phyloP scores from a whole-genome alignment of 1,284 basidiomycete species.

The Exobasidium cylindrosporum region DNA sequence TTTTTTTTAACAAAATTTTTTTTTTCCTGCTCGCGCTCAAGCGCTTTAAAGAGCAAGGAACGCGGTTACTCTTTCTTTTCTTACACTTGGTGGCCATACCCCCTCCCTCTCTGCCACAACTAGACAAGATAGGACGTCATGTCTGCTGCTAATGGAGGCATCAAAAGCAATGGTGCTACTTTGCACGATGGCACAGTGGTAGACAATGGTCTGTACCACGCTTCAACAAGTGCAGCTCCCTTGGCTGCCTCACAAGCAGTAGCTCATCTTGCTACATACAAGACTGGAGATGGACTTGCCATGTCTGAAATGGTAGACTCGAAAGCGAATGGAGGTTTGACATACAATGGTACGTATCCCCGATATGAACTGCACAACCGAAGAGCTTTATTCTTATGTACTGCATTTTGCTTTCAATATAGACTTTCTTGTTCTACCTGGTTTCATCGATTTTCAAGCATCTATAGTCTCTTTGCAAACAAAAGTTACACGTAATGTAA shows the following conservation, averaged over 20 bases:
- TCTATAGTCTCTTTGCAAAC: slow-evolving; percentile 77
- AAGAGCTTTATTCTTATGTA: not conserved
- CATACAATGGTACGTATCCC: slow-evolving; percentile 66
- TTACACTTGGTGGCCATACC: too few species aligned
- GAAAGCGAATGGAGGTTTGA: slow-evolving; percentile 81
- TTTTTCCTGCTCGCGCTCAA: too few species aligned
- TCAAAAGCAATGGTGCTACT: not conserved
- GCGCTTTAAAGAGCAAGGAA: too few species aligned
- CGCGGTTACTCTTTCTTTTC: not conserved
- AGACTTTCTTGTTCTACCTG: slow-evolving; percentile 64
- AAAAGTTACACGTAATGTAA: slow-evolving; percentile 84
- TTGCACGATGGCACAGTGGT: not conserved
- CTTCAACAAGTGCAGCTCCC: slow-evolving; percentile 14
- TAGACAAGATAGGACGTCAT: too few species aligned
- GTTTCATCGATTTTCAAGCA: slow-evolving; percentile 90
- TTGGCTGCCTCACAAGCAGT: slow-evolving; percentile 43
- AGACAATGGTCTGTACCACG: slow-evolving; percentile 12
- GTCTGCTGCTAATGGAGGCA: not conserved
- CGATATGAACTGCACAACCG: slow-evolving; percentile 4
- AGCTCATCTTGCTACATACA: slow-evolving; percentile 62
- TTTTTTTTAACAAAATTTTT: too few species aligned
- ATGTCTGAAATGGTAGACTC: slow-evolving; percentile 87
- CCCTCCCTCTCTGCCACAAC: not conserved
- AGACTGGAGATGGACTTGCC: slow-evolving; percentile 78
- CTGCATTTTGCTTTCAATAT: too few species aligned